These are phyloP conservation scores for Nevesoporus exiguus DNA, from an alignment of 768 basidiomycete genomes.

Conservation along the genomic window DNA sequence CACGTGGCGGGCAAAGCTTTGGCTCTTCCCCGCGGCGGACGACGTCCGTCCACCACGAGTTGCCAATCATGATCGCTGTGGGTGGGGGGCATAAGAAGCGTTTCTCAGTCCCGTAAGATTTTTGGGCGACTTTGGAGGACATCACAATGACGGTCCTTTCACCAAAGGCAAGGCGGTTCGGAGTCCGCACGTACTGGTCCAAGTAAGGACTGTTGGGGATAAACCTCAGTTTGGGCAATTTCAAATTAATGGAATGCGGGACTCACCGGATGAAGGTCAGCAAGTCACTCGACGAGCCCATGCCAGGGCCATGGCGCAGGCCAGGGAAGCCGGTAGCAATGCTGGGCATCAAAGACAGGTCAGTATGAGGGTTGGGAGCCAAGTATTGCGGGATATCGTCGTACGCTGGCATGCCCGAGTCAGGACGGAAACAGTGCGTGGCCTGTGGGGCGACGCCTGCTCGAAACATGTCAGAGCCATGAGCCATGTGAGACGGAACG, in stretches of 20 bases:
- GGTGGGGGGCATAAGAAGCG: conserved; percentile 93
- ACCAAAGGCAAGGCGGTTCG: conserved; percentile 85
- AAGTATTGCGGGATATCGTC: conserved; percentile 61
- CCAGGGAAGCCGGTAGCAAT: conserved; percentile 62
- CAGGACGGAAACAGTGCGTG: conserved; percentile 57
- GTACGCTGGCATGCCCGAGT: conserved; percentile 48
- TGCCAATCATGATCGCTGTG: conserved; percentile 90
- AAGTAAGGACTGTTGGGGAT: conserved; percentile 59
- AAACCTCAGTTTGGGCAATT: conserved; percentile 13
- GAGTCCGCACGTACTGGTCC: conserved; percentile 80
- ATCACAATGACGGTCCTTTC: conserved; percentile 94
- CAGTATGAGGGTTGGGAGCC: conserved; percentile 47
- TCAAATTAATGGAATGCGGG: conserved; percentile 17
- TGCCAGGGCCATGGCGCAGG: conserved; percentile 57
- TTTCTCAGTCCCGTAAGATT: conserved; percentile 95
- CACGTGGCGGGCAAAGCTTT: conserved; percentile 72
- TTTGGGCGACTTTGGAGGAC: conserved; percentile 97
- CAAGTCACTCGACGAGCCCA: conserved; percentile 66
- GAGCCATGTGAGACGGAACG: conserved; percentile 50
- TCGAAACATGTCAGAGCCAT: conserved; percentile 55
- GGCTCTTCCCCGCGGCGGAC: conserved; percentile 70
- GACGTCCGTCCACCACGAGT: conserved; percentile 90
- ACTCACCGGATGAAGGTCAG: conserved; percentile 76
- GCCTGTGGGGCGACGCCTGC: conserved; percentile 65
- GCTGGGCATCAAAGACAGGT: conserved; percentile 58